These are phyloP conservation scores for Neospermospora avenae DNA, from an alignment of 2,329 filamentous ascomycete species.

Conservation along the genomic window DNA sequence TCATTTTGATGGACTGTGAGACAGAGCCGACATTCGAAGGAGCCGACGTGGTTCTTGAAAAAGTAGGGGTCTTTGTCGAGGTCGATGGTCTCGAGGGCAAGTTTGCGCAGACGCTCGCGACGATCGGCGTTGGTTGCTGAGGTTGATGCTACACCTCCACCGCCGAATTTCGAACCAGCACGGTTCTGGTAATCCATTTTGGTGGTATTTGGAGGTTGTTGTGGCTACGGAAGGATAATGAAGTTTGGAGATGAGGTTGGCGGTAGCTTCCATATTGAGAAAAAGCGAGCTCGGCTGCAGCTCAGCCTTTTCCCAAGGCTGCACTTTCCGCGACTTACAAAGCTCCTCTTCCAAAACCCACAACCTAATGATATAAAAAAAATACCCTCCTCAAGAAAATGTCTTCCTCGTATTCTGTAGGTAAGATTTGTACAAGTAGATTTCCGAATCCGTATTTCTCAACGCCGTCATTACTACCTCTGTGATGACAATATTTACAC, in stretches of 20 bases:
- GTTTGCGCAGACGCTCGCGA: constrained; percentile 93
- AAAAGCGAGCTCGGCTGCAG: constrained; percentile 3
- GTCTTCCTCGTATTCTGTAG: constrained; percentile 4
- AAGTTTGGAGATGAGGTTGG: constrained; percentile 1
- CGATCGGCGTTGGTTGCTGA: constrained; percentile 95
- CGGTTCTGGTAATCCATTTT: constrained; percentile 80
- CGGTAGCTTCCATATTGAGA: not conserved
- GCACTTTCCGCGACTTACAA: not conserved
- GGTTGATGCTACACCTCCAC: constrained; percentile 91
- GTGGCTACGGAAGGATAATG: not conserved
- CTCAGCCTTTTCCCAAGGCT: constrained; percentile 30
- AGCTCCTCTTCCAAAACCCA: not conserved
- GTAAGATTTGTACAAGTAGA: not conserved
- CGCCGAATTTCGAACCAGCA: constrained; percentile 95
- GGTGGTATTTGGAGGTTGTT: constrained; percentile 5
- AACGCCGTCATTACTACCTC: not conserved
- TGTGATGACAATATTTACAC: not conserved
- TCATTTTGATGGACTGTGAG: constrained; percentile 98
- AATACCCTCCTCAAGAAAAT: not conserved
- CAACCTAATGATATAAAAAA: not conserved
- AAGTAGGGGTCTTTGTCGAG: constrained; percentile 99
- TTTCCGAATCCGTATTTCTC: not conserved
- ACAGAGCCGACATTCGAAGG: constrained; percentile 95
- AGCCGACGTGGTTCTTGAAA: constrained; percentile 99
- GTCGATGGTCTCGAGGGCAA: constrained; percentile 97